These are phyloP conservation scores for Crithidia sp. DNA, from an alignment of 208 protist species.

Conservation along the genomic window DNA sequence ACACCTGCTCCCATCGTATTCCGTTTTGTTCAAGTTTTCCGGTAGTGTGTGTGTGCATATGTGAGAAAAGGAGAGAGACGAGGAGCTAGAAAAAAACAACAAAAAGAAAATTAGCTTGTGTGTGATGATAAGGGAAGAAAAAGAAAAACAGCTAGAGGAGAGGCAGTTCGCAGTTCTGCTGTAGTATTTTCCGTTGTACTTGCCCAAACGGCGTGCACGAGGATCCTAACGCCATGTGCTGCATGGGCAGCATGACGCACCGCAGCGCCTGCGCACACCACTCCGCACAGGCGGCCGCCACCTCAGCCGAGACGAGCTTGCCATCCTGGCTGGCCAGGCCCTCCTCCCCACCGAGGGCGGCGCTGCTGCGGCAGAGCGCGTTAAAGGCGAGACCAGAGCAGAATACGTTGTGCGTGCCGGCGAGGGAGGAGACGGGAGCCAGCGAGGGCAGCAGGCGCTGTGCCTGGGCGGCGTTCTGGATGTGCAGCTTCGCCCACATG, in stretches of 20 bases:
- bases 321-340: conserved; percentile 37
- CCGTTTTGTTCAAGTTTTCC: too few species aligned
- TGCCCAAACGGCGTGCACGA: neutral
- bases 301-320: conserved; percentile 36
- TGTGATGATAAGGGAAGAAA: neutral
- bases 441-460: conserved; percentile 66
- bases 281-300: conserved; percentile 36
- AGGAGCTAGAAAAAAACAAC: neutral
- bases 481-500: conserved; percentile 72
- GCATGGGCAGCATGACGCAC: conserved; percentile 22
- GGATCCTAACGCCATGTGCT: conserved; percentile 24
- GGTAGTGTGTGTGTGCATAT: too few species aligned
- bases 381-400: conserved; percentile 44
- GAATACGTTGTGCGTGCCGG: conserved; percentile 25
- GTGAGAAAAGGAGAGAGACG: too few species aligned
- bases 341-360: conserved; percentile 38
- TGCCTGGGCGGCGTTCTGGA: conserved; percentile 66
- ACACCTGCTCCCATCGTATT: too few species aligned
- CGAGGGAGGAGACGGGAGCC: conserved; percentile 36
- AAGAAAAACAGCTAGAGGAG: neutral
- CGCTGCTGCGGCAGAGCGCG: conserved; percentile 36
- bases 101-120: neutral
- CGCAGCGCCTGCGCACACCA: conserved; percentile 41
- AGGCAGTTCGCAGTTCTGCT: neutral
- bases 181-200: conserved; percentile 23